Base-by-base conservation (phyloP, 768 basidiomycete genomes). In the Naganishia randhawae region DNA sequence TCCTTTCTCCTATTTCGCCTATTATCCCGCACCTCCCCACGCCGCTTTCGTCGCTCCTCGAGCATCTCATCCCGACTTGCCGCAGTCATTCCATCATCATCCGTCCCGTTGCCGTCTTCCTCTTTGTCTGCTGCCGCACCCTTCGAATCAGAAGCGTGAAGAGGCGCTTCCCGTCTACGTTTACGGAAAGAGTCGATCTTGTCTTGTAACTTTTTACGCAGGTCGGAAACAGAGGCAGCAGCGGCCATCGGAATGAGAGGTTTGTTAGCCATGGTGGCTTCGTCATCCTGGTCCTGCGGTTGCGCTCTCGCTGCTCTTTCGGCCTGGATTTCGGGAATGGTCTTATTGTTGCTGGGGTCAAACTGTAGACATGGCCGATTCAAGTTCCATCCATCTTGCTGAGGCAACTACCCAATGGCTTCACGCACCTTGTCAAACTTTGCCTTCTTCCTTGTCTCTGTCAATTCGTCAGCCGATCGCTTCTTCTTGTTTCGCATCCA, bases 261-360 rank as follows among this genome's bases (percentile, higher is more conserved):
- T 25, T 48, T 50, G 32, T 66, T 35, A n/a, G 57, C 51, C 19
- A 63, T 39, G 37, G 39, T 50, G 25, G 50, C 32, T n/a, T 55
- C 65, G 4, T 50, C 51, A n/a, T 50, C 16, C 13, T 37, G 35
- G 10, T 57, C 54, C 25, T 71, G 37, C 22, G 22, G 69, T n/a
- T 25, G 68, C 10, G 76, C 77, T 16, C 48, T 27, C 6, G 81
- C 72, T 7, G 74, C 81, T 74, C 87, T 88, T 66, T 84, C 84
- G 76, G 90, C 87, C 35, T 91, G 83, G 51, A 82, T 75, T 68
- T 96, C 91, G 31, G 91, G 76, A 51, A 87, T 80, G 13, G 86
- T 86, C 74, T 90, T 91, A 75, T 93, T 84, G 81, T 95, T 93
- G 7, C 87, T 88, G 0, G 95, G 95, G 79, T 98, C 92, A 73